A percentile compares a stretch with the other conserved stretches of the same genome.
Conservation (phyloP, 208 protist species). For the Trypanosoma caninum region DNA sequence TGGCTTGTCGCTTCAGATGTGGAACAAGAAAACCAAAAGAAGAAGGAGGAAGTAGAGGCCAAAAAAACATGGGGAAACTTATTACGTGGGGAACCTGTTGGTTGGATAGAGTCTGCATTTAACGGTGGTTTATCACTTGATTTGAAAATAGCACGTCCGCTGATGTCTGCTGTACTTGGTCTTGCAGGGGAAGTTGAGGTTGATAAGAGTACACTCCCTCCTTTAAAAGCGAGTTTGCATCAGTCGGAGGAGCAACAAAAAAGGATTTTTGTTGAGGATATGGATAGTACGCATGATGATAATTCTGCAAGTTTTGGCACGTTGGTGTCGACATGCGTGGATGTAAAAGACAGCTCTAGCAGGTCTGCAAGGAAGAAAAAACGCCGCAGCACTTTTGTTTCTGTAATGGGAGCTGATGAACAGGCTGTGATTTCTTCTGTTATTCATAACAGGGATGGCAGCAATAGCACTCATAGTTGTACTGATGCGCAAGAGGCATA, state of each 20-base stretch:
- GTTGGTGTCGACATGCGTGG: conserved; percentile 2
- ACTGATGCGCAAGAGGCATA: conserved; percentile 14
- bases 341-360: neutral
- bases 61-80: neutral
- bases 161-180: conserved; percentile 22
- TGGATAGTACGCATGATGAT: no score
- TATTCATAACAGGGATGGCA: no score
- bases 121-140: neutral
- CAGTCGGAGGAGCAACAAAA: neutral
- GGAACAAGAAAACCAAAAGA: neutral
- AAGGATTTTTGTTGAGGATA: no score
- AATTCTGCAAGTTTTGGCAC: no score
- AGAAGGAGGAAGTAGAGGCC: neutral
- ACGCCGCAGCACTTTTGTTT: conserved; percentile 7
- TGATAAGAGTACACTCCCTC: conserved; percentile 11
- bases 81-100: no score
- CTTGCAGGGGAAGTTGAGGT: conserved; percentile 17
- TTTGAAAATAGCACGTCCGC: conserved; percentile 27
- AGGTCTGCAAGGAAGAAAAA: conserved; percentile 2
- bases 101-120: conserved; percentile 15
- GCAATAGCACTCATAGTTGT: no score
- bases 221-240: neutral
- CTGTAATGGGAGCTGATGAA: conserved; percentile 1
- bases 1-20: conserved; percentile 1
- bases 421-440: no score